Percentiles rank a stretch among this genome's conserved stretches.
Conservation (phyloP, 148 eudicot species). For the Camellia lanceoleosa region DNA sequence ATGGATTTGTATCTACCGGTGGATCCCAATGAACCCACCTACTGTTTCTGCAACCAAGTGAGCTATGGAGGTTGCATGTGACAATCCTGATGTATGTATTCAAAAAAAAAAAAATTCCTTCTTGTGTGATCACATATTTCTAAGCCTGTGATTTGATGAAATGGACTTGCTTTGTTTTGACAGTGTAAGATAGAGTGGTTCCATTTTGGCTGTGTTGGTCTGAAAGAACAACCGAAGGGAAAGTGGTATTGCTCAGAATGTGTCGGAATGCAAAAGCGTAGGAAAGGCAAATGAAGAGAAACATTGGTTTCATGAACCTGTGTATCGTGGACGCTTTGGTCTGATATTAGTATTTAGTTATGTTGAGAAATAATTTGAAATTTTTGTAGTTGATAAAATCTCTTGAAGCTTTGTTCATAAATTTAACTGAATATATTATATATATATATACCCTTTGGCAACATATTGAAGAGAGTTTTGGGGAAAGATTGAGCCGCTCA, state of each 20-base stretch:
- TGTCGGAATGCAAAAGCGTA: conserved; percentile 53
- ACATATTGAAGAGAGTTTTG: no score
- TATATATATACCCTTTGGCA: no score
- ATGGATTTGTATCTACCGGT: conserved; percentile 96
- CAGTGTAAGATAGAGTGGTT: conserved; percentile 71
- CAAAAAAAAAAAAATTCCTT: no score
- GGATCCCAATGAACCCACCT: conserved; percentile 99
- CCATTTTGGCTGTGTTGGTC: conserved; percentile 54
- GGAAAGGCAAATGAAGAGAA: conserved; percentile 46
- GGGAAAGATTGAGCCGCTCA: no score
- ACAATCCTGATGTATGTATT: conserved; percentile 40
- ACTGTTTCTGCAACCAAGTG: conserved; percentile 96
- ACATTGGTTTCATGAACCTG: not conserved
- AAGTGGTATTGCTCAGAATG: conserved; percentile 90
- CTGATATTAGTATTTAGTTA: not conserved
- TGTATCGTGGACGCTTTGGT: not conserved
- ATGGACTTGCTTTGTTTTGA: conserved; percentile 15
- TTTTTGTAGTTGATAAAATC: not conserved
- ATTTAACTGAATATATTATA: no score
- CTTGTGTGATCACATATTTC: no score
- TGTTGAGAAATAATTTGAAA: not conserved
- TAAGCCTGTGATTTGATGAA: conserved; percentile 4
- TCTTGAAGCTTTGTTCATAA: no score
- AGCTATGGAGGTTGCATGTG: conserved; percentile 97
- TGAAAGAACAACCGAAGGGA: conserved; percentile 69